Percentiles rank a stretch among this genome's conserved stretches.
Conservation (phyloP, 2,329 filamentous ascomycete genomes). For the Aureobasidium sp. region DNA sequence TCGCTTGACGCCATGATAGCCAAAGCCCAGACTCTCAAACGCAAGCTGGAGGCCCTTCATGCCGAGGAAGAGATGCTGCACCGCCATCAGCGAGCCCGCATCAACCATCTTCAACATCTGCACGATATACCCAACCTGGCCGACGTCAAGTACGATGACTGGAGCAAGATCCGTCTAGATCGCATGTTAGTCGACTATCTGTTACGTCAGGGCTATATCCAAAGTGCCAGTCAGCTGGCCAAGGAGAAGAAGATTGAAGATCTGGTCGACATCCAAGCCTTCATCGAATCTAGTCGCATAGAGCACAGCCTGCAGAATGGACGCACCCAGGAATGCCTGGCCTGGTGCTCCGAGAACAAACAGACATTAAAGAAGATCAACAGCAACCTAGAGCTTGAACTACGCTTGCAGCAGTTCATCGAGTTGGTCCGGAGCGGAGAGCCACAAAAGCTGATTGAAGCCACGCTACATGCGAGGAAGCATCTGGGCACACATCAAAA, state of each 20-base stretch:
- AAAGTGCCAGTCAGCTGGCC: conserved; percentile 68
- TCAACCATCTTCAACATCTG: conserved; percentile 72
- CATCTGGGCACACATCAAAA: conserved; percentile 65
- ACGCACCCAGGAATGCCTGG: conserved; percentile 68
- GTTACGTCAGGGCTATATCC: conserved; percentile 70
- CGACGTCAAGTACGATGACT: conserved; percentile 88
- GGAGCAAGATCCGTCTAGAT: conserved; percentile 75
- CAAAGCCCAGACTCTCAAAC: conserved; percentile 77
- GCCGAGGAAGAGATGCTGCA: conserved; percentile 75
- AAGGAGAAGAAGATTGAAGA: conserved; percentile 66
- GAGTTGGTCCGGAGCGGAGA: conserved; percentile 69
- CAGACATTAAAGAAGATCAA: conserved; percentile 83
- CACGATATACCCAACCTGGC: conserved; percentile 72
- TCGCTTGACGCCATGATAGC: conserved; percentile 77
- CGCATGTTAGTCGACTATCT: conserved; percentile 88
- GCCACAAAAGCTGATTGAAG: conserved; percentile 60
- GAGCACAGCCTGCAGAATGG: conserved; percentile 62
- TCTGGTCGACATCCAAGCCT: conserved; percentile 82
- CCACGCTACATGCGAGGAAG: conserved; percentile 73
- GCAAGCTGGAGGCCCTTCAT: conserved; percentile 70
- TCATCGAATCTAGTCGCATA: conserved; percentile 72
- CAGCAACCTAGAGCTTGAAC: conserved; percentile 83
- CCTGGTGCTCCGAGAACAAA: conserved; percentile 91
- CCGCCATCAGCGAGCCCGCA: conserved; percentile 64
- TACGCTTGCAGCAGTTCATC: conserved; percentile 90